Percentiles rank a stretch among this genome's conserved stretches.
Evolutionary conservation across 441 rosid species (phyloP).

Genomic region (Arabidopsis lyrata): DNA sequence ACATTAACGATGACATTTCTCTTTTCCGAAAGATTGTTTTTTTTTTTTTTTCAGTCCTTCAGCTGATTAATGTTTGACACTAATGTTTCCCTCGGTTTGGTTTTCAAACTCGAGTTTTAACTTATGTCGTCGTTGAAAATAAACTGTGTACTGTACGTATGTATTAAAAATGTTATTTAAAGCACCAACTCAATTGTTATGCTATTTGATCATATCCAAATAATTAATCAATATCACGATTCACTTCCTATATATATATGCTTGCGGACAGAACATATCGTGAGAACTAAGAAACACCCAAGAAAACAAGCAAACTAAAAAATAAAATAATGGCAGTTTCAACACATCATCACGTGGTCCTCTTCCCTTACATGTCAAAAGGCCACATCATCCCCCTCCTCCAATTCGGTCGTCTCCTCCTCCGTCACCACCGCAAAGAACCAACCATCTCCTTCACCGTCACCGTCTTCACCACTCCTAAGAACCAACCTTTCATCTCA

Average conservation of each 20-base stretch:
- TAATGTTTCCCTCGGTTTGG: too few relatives aligned
- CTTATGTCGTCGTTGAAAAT: background rate
- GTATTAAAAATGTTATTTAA: background rate
- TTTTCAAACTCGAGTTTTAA: too few relatives aligned
- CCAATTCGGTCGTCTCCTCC: conserved; percentile 65
- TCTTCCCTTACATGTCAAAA: conserved; percentile 86
- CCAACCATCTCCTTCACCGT: conserved; percentile 43
- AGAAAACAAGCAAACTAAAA: background rate
- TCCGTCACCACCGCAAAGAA: conserved; percentile 46
- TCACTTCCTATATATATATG: background rate
- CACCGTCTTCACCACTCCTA: conserved; percentile 73
- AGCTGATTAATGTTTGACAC: too few relatives aligned
- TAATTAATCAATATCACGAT: background rate
- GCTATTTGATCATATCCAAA: background rate
- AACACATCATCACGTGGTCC: conserved; percentile 47
- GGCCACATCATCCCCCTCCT: conserved; percentile 84
- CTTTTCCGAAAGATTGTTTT: too few relatives aligned
- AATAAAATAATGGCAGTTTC: conserved; percentile 5
- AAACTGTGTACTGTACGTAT: background rate
- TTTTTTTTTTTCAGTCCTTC: too few relatives aligned
- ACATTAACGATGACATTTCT: too few relatives aligned
- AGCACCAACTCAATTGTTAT: background rate
- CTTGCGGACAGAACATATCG: background rate
- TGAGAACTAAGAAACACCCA: background rate
- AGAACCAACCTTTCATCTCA: conserved; percentile 60